Evolutionary conservation across 768 basidiomycete species (phyloP), one percentile per base, ranked within the genome.

Genomic region (Artomyces pyxidatus): DNA sequence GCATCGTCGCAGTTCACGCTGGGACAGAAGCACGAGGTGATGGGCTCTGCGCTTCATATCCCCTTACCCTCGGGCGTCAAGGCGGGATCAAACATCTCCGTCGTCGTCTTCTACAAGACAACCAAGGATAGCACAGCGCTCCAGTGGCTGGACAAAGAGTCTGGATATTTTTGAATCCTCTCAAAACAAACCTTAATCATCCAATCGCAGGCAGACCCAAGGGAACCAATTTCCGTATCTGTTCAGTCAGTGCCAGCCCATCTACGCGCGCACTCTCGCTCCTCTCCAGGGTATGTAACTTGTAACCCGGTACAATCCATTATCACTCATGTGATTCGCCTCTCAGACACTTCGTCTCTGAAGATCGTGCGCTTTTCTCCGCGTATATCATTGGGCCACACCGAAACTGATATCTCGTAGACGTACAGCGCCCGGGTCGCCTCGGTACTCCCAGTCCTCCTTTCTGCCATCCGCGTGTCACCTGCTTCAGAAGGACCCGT

Each of bases 161-260:
- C 58, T 26, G 46, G n/a, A n/a, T n/a, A n/a, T n/a, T 47, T 2
- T 41, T 8, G 19, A n/a, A 28, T 45, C 37, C 45, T 43, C 25
- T 55, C 22, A 2, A 26, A 12, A 2, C 38, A 25, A 21, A 37
- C 37, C 27, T 48, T 19, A 47, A 26, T 10, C 22, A 5, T 8
- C 37, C 32, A 16, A 10, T 17, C 11, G 16, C 44, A 88, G 88
- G 50, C 83, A 91, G 66, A 96, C 92, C 0, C 87, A 88, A 51
- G 90, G 90, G 7, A 90, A 90, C 56, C 68, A 70, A 17, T 85
- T 87, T 61, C 84, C 89, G 0, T 96, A 86, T 66, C 65, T 97
- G 14, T 97, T 93, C 70, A 91, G 88, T 51, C 94, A 96, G 59
- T 89, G 86, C 59, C 92, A 96, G 56, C 89, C 94, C 3, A 95